Percentiles rank a stretch among this genome's conserved stretches.
phyloP scores from a whole-genome alignment of 306 rosid species.

The Casuarina equisetifolia region DNA sequence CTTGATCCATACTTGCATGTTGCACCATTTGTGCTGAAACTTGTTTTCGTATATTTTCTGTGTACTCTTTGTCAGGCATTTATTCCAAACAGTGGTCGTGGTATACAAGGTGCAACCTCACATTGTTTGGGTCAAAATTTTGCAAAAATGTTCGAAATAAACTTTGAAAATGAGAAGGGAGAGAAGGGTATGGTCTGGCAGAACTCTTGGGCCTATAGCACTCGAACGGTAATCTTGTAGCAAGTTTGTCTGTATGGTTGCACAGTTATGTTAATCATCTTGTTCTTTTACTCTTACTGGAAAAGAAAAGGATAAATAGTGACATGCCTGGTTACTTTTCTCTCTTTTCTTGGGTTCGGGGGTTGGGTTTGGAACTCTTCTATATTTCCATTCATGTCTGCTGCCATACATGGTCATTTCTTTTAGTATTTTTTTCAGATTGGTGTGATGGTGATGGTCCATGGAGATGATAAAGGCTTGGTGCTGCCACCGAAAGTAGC shows the following conservation, averaged over 20 bases:
- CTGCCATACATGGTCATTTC: neutral
- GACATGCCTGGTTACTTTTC: neutral
- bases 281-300: neutral
- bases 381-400: neutral
- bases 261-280: constrained; percentile 1
- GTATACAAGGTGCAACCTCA: constrained; percentile 97
- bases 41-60: constrained; percentile 11
- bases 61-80: constrained; percentile 59
- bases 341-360: neutral
- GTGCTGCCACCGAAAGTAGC: constrained; percentile 97
- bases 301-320: neutral
- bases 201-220: constrained; percentile 98
- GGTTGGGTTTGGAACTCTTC: too few species aligned
- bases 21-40: neutral
- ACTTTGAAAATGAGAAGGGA: constrained; percentile 91
- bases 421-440: constrained; percentile 43
- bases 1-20: neutral
- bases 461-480: constrained; percentile 92
- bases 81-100: constrained; percentile 92
- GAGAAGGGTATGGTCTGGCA: constrained; percentile 92
- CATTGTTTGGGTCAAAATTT: constrained; percentile 97
- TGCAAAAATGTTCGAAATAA: constrained; percentile 92
- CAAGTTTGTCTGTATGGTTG: constrained; percentile 18
- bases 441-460: constrained; percentile 99
- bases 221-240: constrained; percentile 69